Percentiles rank a stretch among this genome's conserved stretches.
Conservation (phyloP, 352 stramenopile genomes). For the Phytopythium cucurbitacearum region DNA sequence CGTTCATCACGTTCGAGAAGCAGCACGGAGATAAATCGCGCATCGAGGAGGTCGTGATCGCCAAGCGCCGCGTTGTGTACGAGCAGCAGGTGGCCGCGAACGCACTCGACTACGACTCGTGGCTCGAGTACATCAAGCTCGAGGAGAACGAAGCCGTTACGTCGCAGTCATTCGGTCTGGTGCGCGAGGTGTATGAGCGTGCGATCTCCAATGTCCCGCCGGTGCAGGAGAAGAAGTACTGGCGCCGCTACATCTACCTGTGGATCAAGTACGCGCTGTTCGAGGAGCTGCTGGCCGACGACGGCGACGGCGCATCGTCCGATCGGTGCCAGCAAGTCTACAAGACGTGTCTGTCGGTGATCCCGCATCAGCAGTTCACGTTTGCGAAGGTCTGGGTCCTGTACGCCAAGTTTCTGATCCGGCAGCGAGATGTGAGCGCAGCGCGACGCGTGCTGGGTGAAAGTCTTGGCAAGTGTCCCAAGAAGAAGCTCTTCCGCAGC, state of each 20-base stretch:
- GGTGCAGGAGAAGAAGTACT: slow-evolving; percentile 95
- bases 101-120: slow-evolving; percentile 96
- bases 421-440: slow-evolving; percentile 89
- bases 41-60: slow-evolving; percentile 96
- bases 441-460: slow-evolving; percentile 92
- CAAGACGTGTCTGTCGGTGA: slow-evolving; percentile 89
- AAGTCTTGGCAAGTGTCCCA: slow-evolving; percentile 92
- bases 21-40: slow-evolving; percentile 95
- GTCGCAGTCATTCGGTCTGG: slow-evolving; percentile 49
- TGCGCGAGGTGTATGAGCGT: slow-evolving; percentile 95
- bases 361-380: slow-evolving; percentile 95
- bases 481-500: slow-evolving; percentile 89
- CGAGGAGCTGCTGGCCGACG: slow-evolving; percentile 92
- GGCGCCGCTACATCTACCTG: slow-evolving; percentile 98
- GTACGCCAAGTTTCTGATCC: slow-evolving; percentile 96
- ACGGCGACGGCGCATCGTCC: slow-evolving; percentile 31
- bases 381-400: slow-evolving; percentile 99
- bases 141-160: slow-evolving; percentile 87
- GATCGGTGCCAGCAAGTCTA: slow-evolving; percentile 93
- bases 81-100: slow-evolving; percentile 89
- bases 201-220: slow-evolving; percentile 94
- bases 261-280: slow-evolving; percentile 99
- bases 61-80: slow-evolving; percentile 94
- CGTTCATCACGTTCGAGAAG: slow-evolving; percentile 98
- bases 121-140: slow-evolving; percentile 99